These are phyloP conservation scores for Podaxis carcinomalis DNA, from an alignment of 768 basidiomycete genomes.

Conservation along the genomic window DNA sequence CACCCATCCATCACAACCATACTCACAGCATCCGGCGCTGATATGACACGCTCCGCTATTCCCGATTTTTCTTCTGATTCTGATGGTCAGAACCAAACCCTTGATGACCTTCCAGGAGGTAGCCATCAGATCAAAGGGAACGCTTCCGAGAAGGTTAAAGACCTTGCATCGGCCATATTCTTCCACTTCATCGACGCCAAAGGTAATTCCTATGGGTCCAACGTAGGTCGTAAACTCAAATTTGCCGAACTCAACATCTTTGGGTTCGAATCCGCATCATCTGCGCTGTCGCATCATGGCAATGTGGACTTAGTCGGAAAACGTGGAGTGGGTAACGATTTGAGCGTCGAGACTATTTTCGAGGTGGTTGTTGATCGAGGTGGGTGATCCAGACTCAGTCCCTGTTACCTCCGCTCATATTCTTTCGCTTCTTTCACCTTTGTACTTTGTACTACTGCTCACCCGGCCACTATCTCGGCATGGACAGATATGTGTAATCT, in stretches of 20 bases:
- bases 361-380: conserved; percentile 37
- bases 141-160: conserved; percentile 33
- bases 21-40: background rate
- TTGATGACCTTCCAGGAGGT: background rate
- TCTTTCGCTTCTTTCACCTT: background rate
- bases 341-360: conserved; percentile 29
- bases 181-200: conserved; percentile 31
- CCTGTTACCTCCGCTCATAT: background rate
- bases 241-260: conserved; percentile 33
- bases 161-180: conserved; percentile 27
- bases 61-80: background rate
- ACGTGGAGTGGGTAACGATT: conserved; percentile 5
- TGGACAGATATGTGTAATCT: conserved; percentile 53
- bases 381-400: conserved; percentile 9
- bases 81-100: background rate
- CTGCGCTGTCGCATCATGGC: background rate
- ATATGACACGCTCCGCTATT: background rate
- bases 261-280: conserved; percentile 7
- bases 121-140: conserved; percentile 37
- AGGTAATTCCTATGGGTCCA: conserved; percentile 31
- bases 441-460: background rate
- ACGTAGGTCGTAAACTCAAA: conserved; percentile 33
- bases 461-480: background rate
- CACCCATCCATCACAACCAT: background rate
- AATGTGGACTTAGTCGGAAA: background rate